Percentiles rank a stretch among this genome's conserved stretches.
Conservation (phyloP, 83 land plant species). For the Picea abies region DNA sequence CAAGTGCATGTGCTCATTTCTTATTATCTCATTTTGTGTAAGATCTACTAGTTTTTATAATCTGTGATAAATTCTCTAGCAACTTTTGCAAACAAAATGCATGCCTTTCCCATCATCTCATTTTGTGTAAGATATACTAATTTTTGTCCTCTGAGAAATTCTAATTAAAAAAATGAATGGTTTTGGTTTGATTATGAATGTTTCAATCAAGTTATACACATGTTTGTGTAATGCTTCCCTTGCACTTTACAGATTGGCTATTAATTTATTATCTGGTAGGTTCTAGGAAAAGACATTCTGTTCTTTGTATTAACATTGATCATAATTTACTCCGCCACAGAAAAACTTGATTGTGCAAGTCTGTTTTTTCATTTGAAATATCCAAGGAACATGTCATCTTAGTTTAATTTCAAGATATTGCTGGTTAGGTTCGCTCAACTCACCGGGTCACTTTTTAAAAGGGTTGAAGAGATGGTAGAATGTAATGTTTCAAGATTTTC, state of each 20-base stretch:
- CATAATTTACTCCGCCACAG: not conserved
- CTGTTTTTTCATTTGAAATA: not conserved
- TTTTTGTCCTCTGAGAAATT: not conserved
- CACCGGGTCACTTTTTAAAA: not conserved
- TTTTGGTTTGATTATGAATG: not conserved
- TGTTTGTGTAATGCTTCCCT: not conserved
- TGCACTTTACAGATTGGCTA: not conserved
- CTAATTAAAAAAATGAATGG: not conserved
- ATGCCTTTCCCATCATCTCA: not conserved
- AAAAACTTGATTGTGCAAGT: not conserved
- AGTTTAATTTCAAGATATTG: conserved; percentile 3
- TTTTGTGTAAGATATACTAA: not conserved
- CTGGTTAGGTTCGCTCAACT: conserved; percentile 3
- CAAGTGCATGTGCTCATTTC: no score
- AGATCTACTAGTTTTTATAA: no score
- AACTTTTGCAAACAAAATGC: not conserved
- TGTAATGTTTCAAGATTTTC: not conserved
- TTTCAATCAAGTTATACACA: not conserved
- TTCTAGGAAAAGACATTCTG: not conserved
- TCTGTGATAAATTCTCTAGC: not conserved
- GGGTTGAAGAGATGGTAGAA: not conserved
- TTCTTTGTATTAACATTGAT: not conserved
- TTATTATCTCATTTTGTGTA: no score
- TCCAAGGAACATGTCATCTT: not conserved
- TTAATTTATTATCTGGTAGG: not conserved